phyloP scores from a whole-genome alignment of 331 rosid genomes.

The Prunus yedoensis region DNA sequence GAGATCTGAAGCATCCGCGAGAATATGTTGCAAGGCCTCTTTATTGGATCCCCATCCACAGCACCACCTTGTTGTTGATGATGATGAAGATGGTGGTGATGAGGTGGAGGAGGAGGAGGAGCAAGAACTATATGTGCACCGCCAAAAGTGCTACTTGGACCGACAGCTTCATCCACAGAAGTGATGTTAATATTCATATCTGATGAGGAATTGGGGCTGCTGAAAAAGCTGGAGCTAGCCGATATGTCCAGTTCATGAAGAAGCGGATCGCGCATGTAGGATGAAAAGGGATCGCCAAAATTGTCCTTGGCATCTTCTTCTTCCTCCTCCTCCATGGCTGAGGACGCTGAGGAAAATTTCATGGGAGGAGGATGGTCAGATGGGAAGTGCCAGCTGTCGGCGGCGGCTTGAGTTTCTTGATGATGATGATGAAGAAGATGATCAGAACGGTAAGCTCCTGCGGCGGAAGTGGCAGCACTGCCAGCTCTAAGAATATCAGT shows the following conservation, averaged over 20 bases:
- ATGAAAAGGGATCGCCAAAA: conserved; percentile 79
- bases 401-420: background rate
- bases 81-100: conserved; percentile 6
- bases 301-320: conserved; percentile 28
- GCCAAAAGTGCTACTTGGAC: background rate
- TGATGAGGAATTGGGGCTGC: conserved; percentile 4
- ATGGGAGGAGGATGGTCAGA: conserved; percentile 31
- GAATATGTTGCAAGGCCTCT: conserved; percentile 55
- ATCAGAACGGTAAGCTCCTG: background rate
- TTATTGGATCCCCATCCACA: conserved; percentile 23
- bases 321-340: conserved; percentile 30
- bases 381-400: conserved; percentile 37
- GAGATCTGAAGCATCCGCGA: conserved; percentile 96
- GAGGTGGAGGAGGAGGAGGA: too few relatives aligned
- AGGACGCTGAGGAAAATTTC: conserved; percentile 32
- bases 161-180: too few relatives aligned
- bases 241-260: conserved; percentile 40
- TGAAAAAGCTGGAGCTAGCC: conserved; percentile 25
- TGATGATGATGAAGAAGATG: background rate
- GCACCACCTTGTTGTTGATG: conserved; percentile 14
- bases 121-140: background rate
- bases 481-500: conserved; percentile 70
- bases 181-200: conserved; percentile 6
- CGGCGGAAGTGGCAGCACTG: conserved; percentile 18
- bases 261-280: conserved; percentile 73